Evolutionary conservation across 2,329 filamentous ascomycete genomes (phyloP), one percentile per base, ranked within the genome.

Genomic region (Cryphonectria radicalis): DNA sequence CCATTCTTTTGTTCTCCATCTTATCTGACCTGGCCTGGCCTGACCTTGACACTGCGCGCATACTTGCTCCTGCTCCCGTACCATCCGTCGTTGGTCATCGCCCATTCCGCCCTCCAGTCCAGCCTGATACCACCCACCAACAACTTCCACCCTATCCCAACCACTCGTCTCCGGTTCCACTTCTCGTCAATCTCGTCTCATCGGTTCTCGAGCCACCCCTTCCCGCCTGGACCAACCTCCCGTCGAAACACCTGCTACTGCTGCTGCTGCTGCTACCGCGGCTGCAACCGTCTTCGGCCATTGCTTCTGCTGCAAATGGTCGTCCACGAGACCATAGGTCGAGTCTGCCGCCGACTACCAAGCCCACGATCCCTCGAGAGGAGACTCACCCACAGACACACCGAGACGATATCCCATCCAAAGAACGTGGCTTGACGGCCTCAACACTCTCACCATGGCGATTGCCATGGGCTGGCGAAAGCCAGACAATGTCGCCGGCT

Each of bases 401-500:
- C 19, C 43, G 35, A 35, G 25, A 55, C 22, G 19, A 57, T 50
- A n/a, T 71, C 67, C 72, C 70, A 25, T 13, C 59, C 8, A 40
- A 4, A 46, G 59, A 73, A 76, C 74, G 82, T 82, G 82, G 85
- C 84, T 84, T 88, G 86, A 88, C 82, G 83, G 81, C 79, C 79
- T 79, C 79, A 77, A 76, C 77, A 80, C 76, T 75, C 82, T 81
- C 83, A 84, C 86, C 86, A 90, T 89, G 87, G 87, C 87, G 79
- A 86, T 87, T 80, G 88, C 87, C 87, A 90, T 90, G 88, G 87
- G 88, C 83, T 91, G 89, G 89, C 90, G 89, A 77, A 93, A 92
- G 84, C 91, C 91, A 80, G 89, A 91, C 82, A 91, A 91, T 86
- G 90, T 92, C 80, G 88, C 91, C 79, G 91, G 91, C 80, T 91